Evolutionary conservation across 177 flowering plant species (phyloP), one percentile per base, ranked within the genome.

Genomic region (Vitis hybrid): DNA sequence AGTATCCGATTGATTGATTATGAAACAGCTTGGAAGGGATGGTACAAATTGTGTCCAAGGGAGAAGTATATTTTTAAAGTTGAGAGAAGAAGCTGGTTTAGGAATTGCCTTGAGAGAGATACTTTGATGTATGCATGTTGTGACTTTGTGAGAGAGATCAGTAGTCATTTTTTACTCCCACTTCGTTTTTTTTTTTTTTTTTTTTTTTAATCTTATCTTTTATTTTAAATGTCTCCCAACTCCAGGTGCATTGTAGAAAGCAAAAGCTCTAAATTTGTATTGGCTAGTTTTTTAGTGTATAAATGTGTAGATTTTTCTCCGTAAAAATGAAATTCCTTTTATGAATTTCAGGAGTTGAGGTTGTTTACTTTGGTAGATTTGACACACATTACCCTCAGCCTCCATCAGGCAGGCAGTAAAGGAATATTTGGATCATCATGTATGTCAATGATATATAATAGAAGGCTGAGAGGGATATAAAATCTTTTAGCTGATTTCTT

Each of bases 261-360:
- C 57, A 21, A 65, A 58, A 69, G 69, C 57, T 60, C 11, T 52
- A 62, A 70, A 67, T 70, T 75, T 78, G 75, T 65, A 66, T 18
- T 60, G 60, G 45, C 59, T 68, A 74, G 65, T 68, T 66, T 65
- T n/a, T 5, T 49, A 74, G 64, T 78, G 79, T 78, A 72, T 70
- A 78, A 75, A 75, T 59, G 67, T 74, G 81, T 80, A 77, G 81
- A 64, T 62, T 62, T 64, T 32, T 60, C 54, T 32, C 26, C 69
- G 26, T 4, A 1, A 3, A 56, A 63, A n/a, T 32, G 63, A 68
- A 54, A 8, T 68, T 18, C 14, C 14, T 7, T 40, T 19, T 57
- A 58, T 21, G 18, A 48, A 49, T 67, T 34, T 18, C 17, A 17
- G 13, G 55, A 26, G 30, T 26, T 26, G 30, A 26, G 30, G 30